phyloP scores from a whole-genome alignment of 2,329 filamentous ascomycete genomes.

The Curvularia lunata region DNA sequence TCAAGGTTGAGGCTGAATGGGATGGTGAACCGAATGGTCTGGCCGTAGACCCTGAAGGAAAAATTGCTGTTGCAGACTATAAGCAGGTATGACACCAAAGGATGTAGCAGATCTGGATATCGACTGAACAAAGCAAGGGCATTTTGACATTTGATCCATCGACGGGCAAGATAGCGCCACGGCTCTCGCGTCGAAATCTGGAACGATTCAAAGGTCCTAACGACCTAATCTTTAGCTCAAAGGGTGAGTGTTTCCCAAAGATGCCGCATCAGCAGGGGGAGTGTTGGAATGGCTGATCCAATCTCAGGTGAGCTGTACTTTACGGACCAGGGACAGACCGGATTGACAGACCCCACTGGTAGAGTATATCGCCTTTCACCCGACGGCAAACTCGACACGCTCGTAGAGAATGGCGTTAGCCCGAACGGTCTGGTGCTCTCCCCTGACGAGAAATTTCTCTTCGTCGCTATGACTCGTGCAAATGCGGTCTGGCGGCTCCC shows the following conservation, averaged over 20 bases:
- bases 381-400: conserved; percentile 48
- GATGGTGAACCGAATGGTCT: conserved; percentile 54
- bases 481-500: conserved; percentile 54
- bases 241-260: no score
- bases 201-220: conserved; percentile 55
- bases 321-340: conserved; percentile 55
- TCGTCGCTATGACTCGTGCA: conserved; percentile 51
- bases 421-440: conserved; percentile 51
- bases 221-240: conserved; percentile 51
- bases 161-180: conserved; percentile 34
- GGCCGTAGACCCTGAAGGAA: conserved; percentile 43
- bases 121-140: conserved; percentile 34
- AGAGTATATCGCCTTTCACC: conserved; percentile 49
- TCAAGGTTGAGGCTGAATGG: conserved; percentile 44
- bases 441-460: conserved; percentile 48
- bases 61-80: conserved; percentile 51
- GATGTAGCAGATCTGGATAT: background rate
- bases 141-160: conserved; percentile 48
- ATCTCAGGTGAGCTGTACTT: conserved; percentile 55
- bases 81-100: conserved; percentile 46
- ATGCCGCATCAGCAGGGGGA: no score
- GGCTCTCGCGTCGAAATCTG: conserved; percentile 49
- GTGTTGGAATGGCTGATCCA: no score
- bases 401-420: conserved; percentile 50
- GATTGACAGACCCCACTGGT: conserved; percentile 53